These are phyloP conservation scores for Coemansia sp. DNA, from an alignment of 192 early-diverging fungal genomes.

Conservation along the genomic window DNA sequence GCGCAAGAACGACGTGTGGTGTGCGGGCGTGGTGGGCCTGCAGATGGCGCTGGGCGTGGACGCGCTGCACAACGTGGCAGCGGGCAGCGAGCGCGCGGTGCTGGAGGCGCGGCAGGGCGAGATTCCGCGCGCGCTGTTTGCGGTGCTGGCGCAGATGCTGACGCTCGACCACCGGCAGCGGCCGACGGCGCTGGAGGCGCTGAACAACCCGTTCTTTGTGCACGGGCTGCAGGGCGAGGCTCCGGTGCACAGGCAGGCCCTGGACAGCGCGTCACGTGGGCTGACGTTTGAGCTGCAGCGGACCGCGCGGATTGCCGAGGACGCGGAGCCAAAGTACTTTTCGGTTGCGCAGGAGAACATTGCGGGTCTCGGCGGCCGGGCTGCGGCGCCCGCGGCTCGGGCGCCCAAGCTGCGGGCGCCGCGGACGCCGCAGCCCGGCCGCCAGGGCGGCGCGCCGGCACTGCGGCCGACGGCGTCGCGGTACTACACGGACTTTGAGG, in stretches of 20 bases:
- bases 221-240: conserved; percentile 46
- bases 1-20: conserved; percentile 75
- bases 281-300: conserved; percentile 35
- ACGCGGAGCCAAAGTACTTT: conserved; percentile 4
- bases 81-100: conserved; percentile 53
- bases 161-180: conserved; percentile 65
- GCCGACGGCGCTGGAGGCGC: conserved; percentile 68
- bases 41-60: conserved; percentile 71
- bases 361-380: background rate
- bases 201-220: conserved; percentile 67
- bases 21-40: conserved; percentile 59
- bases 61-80: conserved; percentile 42
- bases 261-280: conserved; percentile 25
- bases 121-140: conserved; percentile 52
- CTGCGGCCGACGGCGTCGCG: conserved; percentile 32
- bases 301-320: background rate
- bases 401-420: background rate
- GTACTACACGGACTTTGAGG: conserved; percentile 79
- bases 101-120: conserved; percentile 45
- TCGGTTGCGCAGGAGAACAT: conserved; percentile 38
- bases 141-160: conserved; percentile 59
- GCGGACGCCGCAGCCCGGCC: background rate
- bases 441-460: too few relatives aligned
- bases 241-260: conserved; percentile 47
- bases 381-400: background rate